These are phyloP conservation scores for Pseudoturritis turrita DNA, from an alignment of 345 rosid genomes.

Conservation along the genomic window DNA sequence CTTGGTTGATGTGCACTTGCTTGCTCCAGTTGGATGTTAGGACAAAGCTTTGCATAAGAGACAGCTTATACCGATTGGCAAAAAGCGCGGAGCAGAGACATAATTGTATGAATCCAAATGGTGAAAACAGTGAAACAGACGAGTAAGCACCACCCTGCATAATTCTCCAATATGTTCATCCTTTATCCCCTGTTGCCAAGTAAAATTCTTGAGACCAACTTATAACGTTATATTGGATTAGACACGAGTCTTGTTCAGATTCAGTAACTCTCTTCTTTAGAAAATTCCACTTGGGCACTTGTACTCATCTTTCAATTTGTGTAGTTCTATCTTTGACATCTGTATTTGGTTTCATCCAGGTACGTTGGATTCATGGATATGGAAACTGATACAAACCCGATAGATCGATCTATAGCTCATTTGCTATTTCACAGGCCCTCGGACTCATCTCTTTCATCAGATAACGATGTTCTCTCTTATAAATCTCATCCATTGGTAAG, in stretches of 20 bases:
- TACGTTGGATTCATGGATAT: constrained; percentile 59
- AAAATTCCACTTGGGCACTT: not conserved
- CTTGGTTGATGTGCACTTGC: constrained; percentile 14
- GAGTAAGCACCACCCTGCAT: constrained; percentile 42
- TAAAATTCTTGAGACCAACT: not conserved
- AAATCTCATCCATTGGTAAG: constrained; percentile 54
- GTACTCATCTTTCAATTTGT: not conserved
- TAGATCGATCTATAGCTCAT: constrained; percentile 92
- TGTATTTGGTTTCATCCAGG: constrained; percentile 39
- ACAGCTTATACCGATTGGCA: constrained; percentile 87
- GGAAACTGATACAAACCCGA: constrained; percentile 89
- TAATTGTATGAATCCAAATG: constrained; percentile 37
- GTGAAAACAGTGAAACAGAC: constrained; percentile 47
- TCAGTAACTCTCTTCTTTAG: not conserved
- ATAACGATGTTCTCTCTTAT: constrained; percentile 32
- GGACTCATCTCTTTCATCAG: constrained; percentile 45
- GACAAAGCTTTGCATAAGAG: constrained; percentile 91
- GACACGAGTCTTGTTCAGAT: not conserved
- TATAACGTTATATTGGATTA: not conserved
- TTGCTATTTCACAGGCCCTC: constrained; percentile 83
- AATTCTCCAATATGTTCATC: not conserved
- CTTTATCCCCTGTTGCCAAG: not conserved
- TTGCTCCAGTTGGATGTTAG: constrained; percentile 70
- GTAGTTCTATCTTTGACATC: not conserved
- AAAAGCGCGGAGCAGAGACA: constrained; percentile 88